Base-by-base conservation (phyloP, 495 filamentous ascomycete species). In the Rhizodiscina lignyota region DNA sequence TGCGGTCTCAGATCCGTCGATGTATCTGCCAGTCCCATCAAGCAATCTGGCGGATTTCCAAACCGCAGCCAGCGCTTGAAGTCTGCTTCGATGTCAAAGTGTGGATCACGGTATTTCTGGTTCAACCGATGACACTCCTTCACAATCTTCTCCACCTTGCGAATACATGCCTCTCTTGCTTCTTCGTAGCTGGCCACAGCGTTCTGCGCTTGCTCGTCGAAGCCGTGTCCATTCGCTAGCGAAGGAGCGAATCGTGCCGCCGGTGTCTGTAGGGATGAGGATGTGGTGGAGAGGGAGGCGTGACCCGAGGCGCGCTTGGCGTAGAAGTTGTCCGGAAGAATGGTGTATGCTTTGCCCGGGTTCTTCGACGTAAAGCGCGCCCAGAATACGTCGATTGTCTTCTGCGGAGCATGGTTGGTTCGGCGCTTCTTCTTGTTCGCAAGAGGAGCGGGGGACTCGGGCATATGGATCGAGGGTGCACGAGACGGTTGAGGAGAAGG, bases 51-150 rank as follows among this genome's bases (percentile, higher is more conserved):
- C 18, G 38, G 44, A 4, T 36, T 5, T 79, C 68, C 27, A 84
- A 60, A 59, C 38, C 66, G 61, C 15, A 45, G 50, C n/a, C 59
- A 57, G 20, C 59, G 61, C 60, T 83, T 81, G 35, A 86, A 59
- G 49, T 91, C 85, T 36, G 68, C 62, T 45, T 85, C 80, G 33
- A 94, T 75, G 51, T 94, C 82, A 50, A 94, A 93, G 54, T 87
- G 74, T 18, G 77, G 70, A 55, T 94, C 86, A 3, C 77, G 70
- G 49, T 93, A 94, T 53, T 87, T 92, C 50, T 83, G 76, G 53
- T 94, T 94, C 39, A 89, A 62, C 5, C 81, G 67, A 18, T 73
- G 62, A 53, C 85, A 94, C 55, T 93, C 84, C 42, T 66, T 72
- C 5, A 78, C 70, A 47, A 94, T 92, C 47, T 82, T 77, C 21